Percentiles rank a stretch among this genome's conserved stretches.
Conservation (phyloP, 768 basidiomycete genomes). For the Peribolospora baueri region DNA sequence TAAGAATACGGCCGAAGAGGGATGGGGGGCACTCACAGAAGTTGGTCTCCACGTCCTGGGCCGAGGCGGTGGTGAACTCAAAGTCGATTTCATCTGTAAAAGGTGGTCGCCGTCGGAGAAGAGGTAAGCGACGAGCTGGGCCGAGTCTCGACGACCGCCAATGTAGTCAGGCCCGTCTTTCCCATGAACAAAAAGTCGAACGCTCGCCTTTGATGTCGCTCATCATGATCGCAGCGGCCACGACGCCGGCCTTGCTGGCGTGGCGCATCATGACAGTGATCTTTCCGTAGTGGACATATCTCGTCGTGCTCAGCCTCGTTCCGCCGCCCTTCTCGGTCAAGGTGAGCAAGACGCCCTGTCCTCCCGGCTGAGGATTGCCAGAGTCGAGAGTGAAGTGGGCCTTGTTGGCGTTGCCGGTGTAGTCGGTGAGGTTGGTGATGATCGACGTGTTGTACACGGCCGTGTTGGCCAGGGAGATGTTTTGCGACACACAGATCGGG, state of each 20-base stretch:
- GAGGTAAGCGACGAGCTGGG: too few relatives aligned
- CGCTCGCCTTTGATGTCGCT: constrained; percentile 11
- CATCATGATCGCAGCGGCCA: constrained; percentile 19
- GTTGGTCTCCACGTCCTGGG: too few relatives aligned
- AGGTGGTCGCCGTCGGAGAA: too few relatives aligned
- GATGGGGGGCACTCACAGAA: too few relatives aligned
- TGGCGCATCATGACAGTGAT: constrained; percentile 13
- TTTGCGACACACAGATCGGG: not conserved
- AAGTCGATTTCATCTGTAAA: too few relatives aligned
- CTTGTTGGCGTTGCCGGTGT: constrained; percentile 16
- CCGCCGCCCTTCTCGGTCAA: constrained; percentile 13
- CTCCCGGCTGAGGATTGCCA: not conserved
- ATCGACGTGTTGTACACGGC: constrained; percentile 1
- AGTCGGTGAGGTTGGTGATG: constrained; percentile 11
- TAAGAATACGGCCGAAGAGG: too few relatives aligned
- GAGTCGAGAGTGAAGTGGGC: constrained; percentile 17
- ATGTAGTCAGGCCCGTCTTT: constrained; percentile 16
- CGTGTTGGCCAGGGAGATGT: not conserved
- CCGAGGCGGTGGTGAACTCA: not conserved
- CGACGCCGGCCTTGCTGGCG: constrained; percentile 15
- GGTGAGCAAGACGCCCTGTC: not conserved
- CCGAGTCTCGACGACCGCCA: too few relatives aligned
- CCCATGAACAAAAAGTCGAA: not conserved
- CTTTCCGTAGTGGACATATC: constrained; percentile 17
- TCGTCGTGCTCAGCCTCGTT: constrained; percentile 17